Evolutionary conservation across 768 basidiomycete genomes (phyloP).

Genomic region (Boletus pseudo-olivaceus): DNA sequence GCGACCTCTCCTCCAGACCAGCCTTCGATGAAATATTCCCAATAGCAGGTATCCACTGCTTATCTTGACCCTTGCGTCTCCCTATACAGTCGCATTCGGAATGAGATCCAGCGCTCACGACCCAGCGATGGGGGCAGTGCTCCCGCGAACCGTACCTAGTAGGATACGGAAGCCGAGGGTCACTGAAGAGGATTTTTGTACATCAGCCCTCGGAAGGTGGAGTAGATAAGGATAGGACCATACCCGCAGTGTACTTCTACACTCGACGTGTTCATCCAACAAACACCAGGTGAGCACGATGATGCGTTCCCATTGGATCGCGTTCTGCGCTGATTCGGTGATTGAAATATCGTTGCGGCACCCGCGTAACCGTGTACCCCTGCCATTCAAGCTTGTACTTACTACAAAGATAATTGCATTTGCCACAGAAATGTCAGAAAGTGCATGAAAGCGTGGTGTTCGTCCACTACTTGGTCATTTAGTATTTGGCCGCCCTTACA

Average conservation of each 20-base stretch:
- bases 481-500: background rate
- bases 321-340: background rate
- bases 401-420: no score
- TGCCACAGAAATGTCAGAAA: no score
- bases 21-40: no score
- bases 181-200: background rate
- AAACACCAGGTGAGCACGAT: no score
- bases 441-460: background rate
- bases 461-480: background rate
- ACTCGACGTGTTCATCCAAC: background rate
- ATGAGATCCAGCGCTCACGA: conserved; percentile 3
- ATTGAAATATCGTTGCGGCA: background rate
- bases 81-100: background rate
- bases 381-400: background rate
- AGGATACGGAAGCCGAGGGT: background rate
- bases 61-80: conserved; percentile 5
- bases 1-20: no score
- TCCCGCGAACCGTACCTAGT: background rate
- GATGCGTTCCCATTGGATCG: background rate
- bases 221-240: background rate
- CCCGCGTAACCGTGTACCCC: no score
- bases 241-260: background rate
- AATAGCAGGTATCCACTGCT: background rate
- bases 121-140: background rate
- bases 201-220: background rate